These are phyloP conservation scores for Phytophthora idaei DNA, from an alignment of 352 stramenopile genomes.

Conservation along the genomic window DNA sequence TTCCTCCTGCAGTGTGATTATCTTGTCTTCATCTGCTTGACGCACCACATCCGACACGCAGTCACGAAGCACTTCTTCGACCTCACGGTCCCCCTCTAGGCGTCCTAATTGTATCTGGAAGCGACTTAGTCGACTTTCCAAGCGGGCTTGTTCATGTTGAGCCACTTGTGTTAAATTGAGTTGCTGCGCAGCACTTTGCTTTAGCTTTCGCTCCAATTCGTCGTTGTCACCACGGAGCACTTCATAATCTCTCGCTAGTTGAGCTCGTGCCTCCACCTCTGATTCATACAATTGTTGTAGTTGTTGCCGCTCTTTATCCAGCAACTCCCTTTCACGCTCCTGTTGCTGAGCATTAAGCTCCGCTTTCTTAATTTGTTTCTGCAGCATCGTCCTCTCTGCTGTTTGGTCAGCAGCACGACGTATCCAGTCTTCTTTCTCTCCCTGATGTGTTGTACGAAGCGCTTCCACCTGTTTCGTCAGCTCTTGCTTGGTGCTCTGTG, in stretches of 20 bases:
- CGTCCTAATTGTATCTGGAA: constrained; percentile 66
- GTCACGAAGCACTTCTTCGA: constrained; percentile 59
- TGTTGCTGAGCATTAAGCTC: constrained; percentile 35
- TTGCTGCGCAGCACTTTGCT: constrained; percentile 22
- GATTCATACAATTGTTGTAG: constrained; percentile 42
- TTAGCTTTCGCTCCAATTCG: constrained; percentile 27
- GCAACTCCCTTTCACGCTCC: constrained; percentile 45
- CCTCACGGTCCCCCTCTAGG: constrained; percentile 50
- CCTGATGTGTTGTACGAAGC: constrained; percentile 42
- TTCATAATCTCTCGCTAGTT: constrained; percentile 31
- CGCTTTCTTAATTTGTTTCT: constrained; percentile 60
- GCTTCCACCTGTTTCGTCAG: constrained; percentile 44
- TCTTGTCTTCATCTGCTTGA: constrained; percentile 63
- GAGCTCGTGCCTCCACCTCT: constrained; percentile 33
- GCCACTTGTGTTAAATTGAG: constrained; percentile 29
- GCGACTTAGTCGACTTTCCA: constrained; percentile 52
- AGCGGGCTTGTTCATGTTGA: constrained; percentile 39
- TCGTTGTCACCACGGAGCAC: constrained; percentile 35
- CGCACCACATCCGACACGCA: constrained; percentile 64
- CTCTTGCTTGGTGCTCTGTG: constrained; percentile 42
- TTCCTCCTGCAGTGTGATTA: constrained; percentile 65
- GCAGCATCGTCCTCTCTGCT: constrained; percentile 55
- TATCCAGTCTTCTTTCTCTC: constrained; percentile 70
- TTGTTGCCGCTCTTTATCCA: constrained; percentile 51
- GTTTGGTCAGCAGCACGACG: constrained; percentile 64